Percentiles rank a stretch among this genome's conserved stretches.
Evolutionary conservation across 768 basidiomycete species (phyloP).

Genomic region (Podaxis sp.): DNA sequence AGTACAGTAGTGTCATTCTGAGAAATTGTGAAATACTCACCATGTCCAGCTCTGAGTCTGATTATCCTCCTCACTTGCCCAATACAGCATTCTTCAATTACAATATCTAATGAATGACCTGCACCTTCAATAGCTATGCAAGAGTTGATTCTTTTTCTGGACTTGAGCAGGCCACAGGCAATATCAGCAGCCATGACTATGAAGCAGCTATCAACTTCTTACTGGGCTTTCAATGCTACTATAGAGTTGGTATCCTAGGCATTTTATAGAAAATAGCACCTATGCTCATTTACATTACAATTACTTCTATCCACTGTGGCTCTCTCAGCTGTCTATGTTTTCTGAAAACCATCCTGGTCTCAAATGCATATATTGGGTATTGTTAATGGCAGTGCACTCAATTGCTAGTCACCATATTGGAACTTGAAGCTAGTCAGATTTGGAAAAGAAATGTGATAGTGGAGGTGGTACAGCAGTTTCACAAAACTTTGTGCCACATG

Average conservation of each 20-base stretch:
- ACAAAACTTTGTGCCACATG: no score
- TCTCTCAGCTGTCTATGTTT: constrained; percentile 11
- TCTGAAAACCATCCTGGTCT: constrained; percentile 9
- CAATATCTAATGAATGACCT: constrained; percentile 36
- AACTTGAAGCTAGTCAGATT: no score
- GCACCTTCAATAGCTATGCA: constrained; percentile 44
- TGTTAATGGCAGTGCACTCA: constrained; percentile 20
- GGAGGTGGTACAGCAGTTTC: no score
- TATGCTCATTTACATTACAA: neutral
- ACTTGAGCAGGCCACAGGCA: constrained; percentile 52
- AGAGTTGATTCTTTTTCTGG: constrained; percentile 44
- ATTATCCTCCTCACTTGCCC: neutral
- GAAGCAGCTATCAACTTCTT: constrained; percentile 54
- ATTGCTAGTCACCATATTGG: constrained; percentile 10
- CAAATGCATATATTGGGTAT: constrained; percentile 6
- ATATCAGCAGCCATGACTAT: constrained; percentile 54
- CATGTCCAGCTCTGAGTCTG: constrained; percentile 10
- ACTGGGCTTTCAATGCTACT: constrained; percentile 42
- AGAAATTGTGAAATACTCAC: neutral
- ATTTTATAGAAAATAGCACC: neutral
- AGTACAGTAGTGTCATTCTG: no score
- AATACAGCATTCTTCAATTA: constrained; percentile 20
- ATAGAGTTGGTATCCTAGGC: constrained; percentile 32
- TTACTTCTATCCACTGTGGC: constrained; percentile 3
- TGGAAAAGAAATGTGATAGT: no score